Base-by-base conservation (phyloP, 441 rosid genomes). In the Euphorbia schlechtendalii region DNA sequence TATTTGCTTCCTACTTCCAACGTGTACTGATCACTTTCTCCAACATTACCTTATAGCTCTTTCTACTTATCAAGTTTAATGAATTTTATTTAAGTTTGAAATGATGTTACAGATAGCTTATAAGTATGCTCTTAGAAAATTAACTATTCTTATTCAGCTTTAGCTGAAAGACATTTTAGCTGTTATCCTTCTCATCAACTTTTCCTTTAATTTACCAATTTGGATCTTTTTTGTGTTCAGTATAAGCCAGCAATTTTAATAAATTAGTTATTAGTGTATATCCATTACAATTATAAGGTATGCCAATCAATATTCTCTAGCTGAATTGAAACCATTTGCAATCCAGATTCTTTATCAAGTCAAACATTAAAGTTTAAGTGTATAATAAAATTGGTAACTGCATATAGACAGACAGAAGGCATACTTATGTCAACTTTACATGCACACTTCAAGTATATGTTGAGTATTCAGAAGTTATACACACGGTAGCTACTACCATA, bases 31-130 rank as follows among this genome's bases (percentile, higher is more conserved):
- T 9, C 14, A 40, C 27, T 60, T 65, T 63, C 56, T 38, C 24
- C 24, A 55, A 48, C 22, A 59, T 9, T 56, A 72, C 34, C 46
- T 51, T n/a, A 56, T 25, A 17, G 18, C 24, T 61, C 38, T 51
- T 83, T 80, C 21, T 59, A 45, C 55, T 4, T 30, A 40, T 43
- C 40, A 6, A 18, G 65, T 43, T 65, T 61, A 34, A 34, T 21
- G 61, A 9, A 56, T 62, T 56, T 51, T 18, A 51, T 51, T 34
- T 55, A 6, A 32, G 6, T 32, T 45, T 10, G 51, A 54, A 69
- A 54, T 43, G 25, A 36, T 56, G 2, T 46, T 62, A 49, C 13
- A 43, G 43, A 43, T 28, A 32, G 40, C 46, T 65, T 69, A 17
- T 22, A 32, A 64, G 6, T n/a, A 53, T 21, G 56, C 17, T 9